These are phyloP conservation scores for Xylaria sp. DNA, from an alignment of 2,329 filamentous ascomycete genomes.

Conservation along the genomic window DNA sequence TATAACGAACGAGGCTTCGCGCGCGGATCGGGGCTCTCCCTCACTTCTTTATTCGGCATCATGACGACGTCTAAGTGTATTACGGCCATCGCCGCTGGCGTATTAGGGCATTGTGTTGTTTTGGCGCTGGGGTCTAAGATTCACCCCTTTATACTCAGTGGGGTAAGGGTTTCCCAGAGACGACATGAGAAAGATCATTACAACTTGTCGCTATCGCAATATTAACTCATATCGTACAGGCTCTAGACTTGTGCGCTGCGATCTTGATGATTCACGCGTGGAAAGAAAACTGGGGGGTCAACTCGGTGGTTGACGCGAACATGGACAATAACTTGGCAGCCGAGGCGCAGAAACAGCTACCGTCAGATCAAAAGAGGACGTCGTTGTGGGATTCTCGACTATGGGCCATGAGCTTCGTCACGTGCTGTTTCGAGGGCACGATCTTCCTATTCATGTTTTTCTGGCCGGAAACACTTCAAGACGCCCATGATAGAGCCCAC, in stretches of 20 bases:
- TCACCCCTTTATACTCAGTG: slow-evolving; percentile 59
- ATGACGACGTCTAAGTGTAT: slow-evolving; percentile 63
- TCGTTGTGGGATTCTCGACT: slow-evolving; percentile 42
- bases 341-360: neutral
- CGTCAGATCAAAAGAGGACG: neutral
- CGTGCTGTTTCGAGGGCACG: slow-evolving; percentile 50
- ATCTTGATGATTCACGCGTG: slow-evolving; percentile 47
- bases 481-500: slow-evolving; percentile 41
- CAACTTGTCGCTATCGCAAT: neutral
- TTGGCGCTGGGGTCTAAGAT: slow-evolving; percentile 57
- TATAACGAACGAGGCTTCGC: slow-evolving; percentile 59
- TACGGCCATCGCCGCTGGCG: slow-evolving; percentile 61
- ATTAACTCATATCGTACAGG: slow-evolving; percentile 32
- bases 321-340: neutral
- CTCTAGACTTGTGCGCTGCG: slow-evolving; percentile 43
- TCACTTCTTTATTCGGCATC: slow-evolving; percentile 61
- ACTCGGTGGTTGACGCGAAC: neutral
- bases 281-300: slow-evolving; percentile 44
- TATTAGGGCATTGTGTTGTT: slow-evolving; percentile 61
- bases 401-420: slow-evolving; percentile 48
- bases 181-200: no score
- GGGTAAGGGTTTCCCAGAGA: slow-evolving; percentile 39
- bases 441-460: slow-evolving; percentile 50
- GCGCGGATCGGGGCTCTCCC: slow-evolving; percentile 48
- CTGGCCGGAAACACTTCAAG: slow-evolving; percentile 48